These are phyloP conservation scores for Sclerotiophoma versabilis DNA, from an alignment of 2,329 filamentous ascomycete species.

Conservation along the genomic window DNA sequence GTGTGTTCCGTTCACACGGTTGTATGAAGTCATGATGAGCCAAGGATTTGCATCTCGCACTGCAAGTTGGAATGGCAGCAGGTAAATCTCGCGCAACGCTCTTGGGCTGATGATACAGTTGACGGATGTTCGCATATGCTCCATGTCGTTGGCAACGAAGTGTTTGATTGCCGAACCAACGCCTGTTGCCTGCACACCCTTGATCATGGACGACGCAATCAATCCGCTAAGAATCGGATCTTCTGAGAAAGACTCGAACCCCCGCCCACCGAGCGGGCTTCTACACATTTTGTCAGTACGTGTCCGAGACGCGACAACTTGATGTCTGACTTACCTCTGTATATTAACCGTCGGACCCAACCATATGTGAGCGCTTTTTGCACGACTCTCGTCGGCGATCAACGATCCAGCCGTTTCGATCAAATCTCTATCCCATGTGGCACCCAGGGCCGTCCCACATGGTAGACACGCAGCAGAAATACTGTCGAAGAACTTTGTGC, in stretches of 20 bases:
- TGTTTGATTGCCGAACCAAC: background rate
- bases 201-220: background rate
- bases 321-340: constrained; percentile 8
- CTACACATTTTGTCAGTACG: constrained; percentile 48
- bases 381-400: background rate
- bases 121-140: background rate
- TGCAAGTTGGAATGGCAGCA: background rate
- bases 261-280: constrained; percentile 20
- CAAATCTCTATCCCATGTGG: background rate
- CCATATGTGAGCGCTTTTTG: background rate
- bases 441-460: background rate
- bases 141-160: background rate
- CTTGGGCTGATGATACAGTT: background rate
- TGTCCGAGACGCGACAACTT: no score
- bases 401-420: background rate
- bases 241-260: constrained; percentile 21
- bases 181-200: background rate
- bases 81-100: background rate
- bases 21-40: background rate
- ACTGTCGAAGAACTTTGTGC: background rate
- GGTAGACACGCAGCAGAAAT: background rate
- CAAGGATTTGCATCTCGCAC: no score
- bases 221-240: constrained; percentile 6
- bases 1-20: background rate
- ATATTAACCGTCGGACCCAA: background rate